phyloP scores from a whole-genome alignment of 2,329 filamentous ascomycete species.

The Fusarium tuaranense region DNA sequence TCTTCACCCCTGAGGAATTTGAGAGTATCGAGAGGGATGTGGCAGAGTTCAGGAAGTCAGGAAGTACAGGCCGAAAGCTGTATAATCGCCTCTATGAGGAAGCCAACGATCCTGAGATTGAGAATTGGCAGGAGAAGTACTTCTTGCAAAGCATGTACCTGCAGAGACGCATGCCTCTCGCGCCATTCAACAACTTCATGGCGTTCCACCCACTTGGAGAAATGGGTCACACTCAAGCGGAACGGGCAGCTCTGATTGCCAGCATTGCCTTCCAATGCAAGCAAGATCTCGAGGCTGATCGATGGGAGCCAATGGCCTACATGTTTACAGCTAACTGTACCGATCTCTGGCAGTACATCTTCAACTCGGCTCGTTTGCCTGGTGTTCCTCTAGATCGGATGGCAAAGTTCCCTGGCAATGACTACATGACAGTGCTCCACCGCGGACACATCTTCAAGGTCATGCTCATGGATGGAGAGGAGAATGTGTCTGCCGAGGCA shows the following conservation, averaged over 20 bases:
- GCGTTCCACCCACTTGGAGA: conserved; percentile 20
- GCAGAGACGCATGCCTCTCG: conserved; percentile 22
- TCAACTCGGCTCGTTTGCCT: conserved; percentile 21
- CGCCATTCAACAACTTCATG: conserved; percentile 28
- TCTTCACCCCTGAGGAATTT: conserved; percentile 21
- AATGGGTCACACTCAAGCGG: conserved; percentile 25
- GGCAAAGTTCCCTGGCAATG: conserved; percentile 19
- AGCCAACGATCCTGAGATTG: conserved; percentile 17
- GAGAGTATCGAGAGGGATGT: conserved; percentile 17
- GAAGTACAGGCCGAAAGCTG: conserved; percentile 19
- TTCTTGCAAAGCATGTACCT: conserved; percentile 25
- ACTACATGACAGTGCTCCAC: conserved; percentile 25
- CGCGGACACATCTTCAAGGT: conserved; percentile 30
- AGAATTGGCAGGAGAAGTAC: conserved; percentile 26
- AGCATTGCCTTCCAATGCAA: conserved; percentile 26
- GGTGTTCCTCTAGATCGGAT: conserved; percentile 20
- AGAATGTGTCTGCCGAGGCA: conserved; percentile 5
- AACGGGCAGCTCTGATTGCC: conserved; percentile 27
- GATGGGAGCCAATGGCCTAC: conserved; percentile 22
- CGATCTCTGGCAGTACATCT: conserved; percentile 21
- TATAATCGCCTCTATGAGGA: conserved; percentile 14
- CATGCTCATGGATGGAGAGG: conserved; percentile 2
- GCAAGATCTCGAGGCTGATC: conserved; percentile 23
- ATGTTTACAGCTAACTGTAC: conserved; percentile 21
- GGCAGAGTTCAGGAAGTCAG: conserved; percentile 11